Evolutionary conservation across 768 basidiomycete genomes (phyloP), one percentile per base, ranked within the genome.

Genomic region (Leccinum truebloodii): DNA sequence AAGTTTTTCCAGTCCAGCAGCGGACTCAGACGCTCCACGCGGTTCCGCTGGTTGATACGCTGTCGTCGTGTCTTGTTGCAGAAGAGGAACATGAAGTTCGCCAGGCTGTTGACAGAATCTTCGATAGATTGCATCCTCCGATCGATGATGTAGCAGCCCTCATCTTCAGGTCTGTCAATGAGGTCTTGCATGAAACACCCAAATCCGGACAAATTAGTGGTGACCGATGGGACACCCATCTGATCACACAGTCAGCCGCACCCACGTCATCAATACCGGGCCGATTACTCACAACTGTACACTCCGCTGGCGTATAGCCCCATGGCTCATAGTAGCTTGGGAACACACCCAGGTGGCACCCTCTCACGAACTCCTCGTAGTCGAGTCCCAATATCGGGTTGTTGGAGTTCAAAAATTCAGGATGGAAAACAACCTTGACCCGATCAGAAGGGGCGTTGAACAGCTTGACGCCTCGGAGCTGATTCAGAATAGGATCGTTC

Each of bases 121-220:
- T 98, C 95, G 52, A 96, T 86, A 18, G 89, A 91, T 70, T 94
- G 87, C 76, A 84, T 83, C 54, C 96, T 86, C 44, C 97, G 85
- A 72, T 98, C 96, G 66, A 98, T 88, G 72, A 98, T 98, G 75
- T 97, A 98, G 78, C 92, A 94, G 0, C 95, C 95, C 74, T 98
- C 95, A 57, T 96, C 95, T 62, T 94, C 86, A 0, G 95, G 94
- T 14, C 86, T 85, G 65, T 99, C 96, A 66, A 99, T 95, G 26
- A 98, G 81, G 71, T 99, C 97, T 75, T 96, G 94, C 92, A 98
- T 95, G 80, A 97, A 98, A 73, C 92, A 94, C 6, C 97, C 97
- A 65, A 98, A 98, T 41, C 97, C 97, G 18, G 95, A 97, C 32
- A 99, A 80, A 78, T 99, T 99, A 55, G 97, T 99, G 14, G 97